Evolutionary conservation across 176 grass and related monocot genomes (phyloP).

Genomic region (Aegilops sharonensis): DNA sequence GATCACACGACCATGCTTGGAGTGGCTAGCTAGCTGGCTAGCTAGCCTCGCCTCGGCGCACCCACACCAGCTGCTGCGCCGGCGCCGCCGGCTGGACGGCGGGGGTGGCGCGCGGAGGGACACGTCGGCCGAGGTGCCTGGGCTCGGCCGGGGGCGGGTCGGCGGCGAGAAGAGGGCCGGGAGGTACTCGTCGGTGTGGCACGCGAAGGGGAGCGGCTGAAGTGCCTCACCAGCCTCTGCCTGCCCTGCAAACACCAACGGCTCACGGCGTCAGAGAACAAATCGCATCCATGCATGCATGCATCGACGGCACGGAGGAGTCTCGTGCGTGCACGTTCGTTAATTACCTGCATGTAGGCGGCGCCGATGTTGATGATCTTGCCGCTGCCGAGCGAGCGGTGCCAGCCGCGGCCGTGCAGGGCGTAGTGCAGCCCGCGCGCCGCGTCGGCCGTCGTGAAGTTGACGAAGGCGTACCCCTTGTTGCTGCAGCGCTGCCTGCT

Average conservation of each 20-base stretch:
- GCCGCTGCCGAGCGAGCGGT: slow-evolving; percentile 15
- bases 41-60: not conserved
- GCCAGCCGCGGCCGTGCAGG: slow-evolving; percentile 44
- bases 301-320: too few species aligned
- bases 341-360: slow-evolving; percentile 55
- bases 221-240: slow-evolving; percentile 27
- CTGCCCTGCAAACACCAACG: slow-evolving; percentile 35
- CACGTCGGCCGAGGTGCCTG: not conserved
- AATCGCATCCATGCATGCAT: too few species aligned
- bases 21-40: not conserved
- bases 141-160: not conserved
- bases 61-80: not conserved
- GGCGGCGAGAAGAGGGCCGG: slow-evolving; percentile 52
- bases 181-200: slow-evolving; percentile 44
- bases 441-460: slow-evolving; percentile 53
- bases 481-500: slow-evolving; percentile 38
- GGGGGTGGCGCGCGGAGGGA: not conserved
- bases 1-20: not conserved
- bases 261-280: not conserved
- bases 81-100: not conserved
- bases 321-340: too few species aligned
- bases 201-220: slow-evolving; percentile 30
- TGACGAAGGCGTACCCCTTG: slow-evolving; percentile 71
- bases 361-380: slow-evolving; percentile 44
- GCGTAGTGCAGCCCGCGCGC: slow-evolving; percentile 13